A percentile compares a stretch with the other conserved stretches of the same genome.
phyloP scores from a whole-genome alignment of 441 rosid species.

The California macrophylla region DNA sequence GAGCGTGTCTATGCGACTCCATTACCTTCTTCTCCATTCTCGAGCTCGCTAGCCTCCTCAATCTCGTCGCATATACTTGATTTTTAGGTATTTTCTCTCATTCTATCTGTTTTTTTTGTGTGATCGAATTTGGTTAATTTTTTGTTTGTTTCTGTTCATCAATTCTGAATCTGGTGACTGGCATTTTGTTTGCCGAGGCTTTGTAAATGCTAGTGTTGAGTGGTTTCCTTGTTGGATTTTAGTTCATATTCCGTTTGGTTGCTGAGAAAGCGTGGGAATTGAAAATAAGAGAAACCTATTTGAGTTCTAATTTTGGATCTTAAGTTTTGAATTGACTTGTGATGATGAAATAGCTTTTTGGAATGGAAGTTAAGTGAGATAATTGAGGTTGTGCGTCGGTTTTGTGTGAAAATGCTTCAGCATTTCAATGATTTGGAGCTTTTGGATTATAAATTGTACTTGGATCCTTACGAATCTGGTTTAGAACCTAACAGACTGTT shows the following conservation, averaged over 20 bases:
- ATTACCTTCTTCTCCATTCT: neutral
- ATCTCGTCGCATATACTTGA: neutral
- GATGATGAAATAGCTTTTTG: too few species aligned
- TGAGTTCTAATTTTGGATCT: neutral
- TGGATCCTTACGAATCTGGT: slow-evolving; percentile 4
- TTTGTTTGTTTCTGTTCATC: neutral
- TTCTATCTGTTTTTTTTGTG: neutral
- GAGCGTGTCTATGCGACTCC: neutral
- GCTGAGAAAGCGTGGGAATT: slow-evolving; percentile 6
- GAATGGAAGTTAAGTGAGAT: neutral
- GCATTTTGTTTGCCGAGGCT: neutral
- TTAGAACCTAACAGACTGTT: neutral
- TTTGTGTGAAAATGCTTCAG: neutral
- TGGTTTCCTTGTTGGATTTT: neutral
- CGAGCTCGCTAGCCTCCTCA: neutral
- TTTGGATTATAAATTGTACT: neutral
- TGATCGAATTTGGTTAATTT: neutral
- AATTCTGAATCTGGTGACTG: neutral
- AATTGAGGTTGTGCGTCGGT: neutral
- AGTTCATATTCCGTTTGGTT: slow-evolving; percentile 11
- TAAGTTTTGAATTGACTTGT: neutral
- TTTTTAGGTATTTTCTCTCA: neutral
- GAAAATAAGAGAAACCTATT: neutral
- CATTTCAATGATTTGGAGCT: neutral
- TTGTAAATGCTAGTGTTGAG: neutral